A percentile compares a stretch with the other conserved stretches of the same genome.
Evolutionary conservation across 2,329 filamentous ascomycete genomes (phyloP).

Genomic region (Mollisiaceae sp.): DNA sequence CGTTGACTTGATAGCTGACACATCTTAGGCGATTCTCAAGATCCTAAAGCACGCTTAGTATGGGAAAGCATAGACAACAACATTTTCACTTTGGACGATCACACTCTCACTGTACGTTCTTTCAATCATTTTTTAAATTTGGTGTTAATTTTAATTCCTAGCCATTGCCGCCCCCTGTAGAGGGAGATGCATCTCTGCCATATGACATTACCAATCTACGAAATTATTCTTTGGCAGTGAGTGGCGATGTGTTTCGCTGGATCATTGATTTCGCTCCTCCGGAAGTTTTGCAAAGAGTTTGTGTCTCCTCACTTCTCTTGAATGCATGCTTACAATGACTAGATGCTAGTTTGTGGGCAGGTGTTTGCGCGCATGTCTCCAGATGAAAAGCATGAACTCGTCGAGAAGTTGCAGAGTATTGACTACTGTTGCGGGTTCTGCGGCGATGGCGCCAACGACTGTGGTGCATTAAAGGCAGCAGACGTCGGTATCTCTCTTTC

Average conservation of each 20-base stretch:
- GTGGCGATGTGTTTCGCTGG: slow-evolving; percentile 95
- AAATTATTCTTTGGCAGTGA: slow-evolving; percentile 89
- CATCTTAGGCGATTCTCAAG: slow-evolving; percentile 67
- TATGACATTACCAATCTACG: slow-evolving; percentile 81
- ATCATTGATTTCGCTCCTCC: slow-evolving; percentile 87
- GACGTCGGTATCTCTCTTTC: slow-evolving; percentile 97
- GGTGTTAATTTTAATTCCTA: slow-evolving; percentile 43
- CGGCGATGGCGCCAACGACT: slow-evolving; percentile 97
- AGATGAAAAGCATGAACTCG: slow-evolving; percentile 96
- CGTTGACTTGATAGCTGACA: slow-evolving; percentile 18
- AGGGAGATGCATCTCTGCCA: slow-evolving; percentile 81
- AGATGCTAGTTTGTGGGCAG: slow-evolving; percentile 90
- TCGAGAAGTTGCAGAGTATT: slow-evolving; percentile 95
- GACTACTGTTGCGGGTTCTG: slow-evolving; percentile 97
- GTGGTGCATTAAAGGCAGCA: slow-evolving; percentile 92
- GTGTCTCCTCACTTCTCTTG: slow-evolving; percentile 34
- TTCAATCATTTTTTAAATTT: background rate
- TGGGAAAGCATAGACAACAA: slow-evolving; percentile 98
- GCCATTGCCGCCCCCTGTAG: slow-evolving; percentile 73
- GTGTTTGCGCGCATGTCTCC: slow-evolving; percentile 99
- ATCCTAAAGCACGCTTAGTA: slow-evolving; percentile 72
- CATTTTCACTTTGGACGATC: slow-evolving; percentile 76
- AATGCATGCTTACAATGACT: slow-evolving; percentile 21
- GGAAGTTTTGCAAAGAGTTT: slow-evolving; percentile 73
- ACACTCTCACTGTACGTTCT: slow-evolving; percentile 69